A percentile compares a stretch with the other conserved stretches of the same genome.
Evolutionary conservation across 805 yeast genomes (phyloP).

Genomic region (Scheffersomyces coipomensis): DNA sequence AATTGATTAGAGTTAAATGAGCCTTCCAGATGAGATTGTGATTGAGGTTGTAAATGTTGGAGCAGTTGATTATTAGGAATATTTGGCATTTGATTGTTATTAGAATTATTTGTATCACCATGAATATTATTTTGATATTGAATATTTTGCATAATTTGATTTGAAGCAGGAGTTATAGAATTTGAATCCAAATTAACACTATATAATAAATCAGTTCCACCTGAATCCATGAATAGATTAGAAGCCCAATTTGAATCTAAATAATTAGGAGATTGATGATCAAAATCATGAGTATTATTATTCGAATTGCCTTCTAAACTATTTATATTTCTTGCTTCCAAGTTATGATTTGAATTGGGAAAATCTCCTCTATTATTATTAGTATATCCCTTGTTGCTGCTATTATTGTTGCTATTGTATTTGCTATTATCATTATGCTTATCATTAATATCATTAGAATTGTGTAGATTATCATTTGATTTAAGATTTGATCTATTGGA

Average conservation of each 20-base stretch:
- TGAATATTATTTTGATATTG: slow-evolving; percentile 29
- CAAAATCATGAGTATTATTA: slow-evolving; percentile 1
- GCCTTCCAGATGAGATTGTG: slow-evolving; percentile 5
- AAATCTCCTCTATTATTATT: background rate
- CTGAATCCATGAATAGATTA: slow-evolving; percentile 29
- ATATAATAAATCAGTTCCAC: slow-evolving; percentile 25
- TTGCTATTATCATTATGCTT: background rate
- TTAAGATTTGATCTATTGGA: background rate
- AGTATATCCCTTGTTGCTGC: background rate
- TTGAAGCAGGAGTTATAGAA: slow-evolving; percentile 3
- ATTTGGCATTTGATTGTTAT: background rate
- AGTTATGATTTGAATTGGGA: background rate
- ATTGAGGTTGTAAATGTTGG: slow-evolving; percentile 2
- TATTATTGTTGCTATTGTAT: background rate
- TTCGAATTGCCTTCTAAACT: background rate
- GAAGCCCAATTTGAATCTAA: slow-evolving; percentile 34
- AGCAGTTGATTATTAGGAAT: background rate
- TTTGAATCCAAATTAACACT: slow-evolving; percentile 27
- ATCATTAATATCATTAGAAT: background rate
- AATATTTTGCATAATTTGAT: slow-evolving; percentile 24
- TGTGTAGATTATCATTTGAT: background rate
- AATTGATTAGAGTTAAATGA: slow-evolving; percentile 1
- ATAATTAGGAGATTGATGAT: slow-evolving; percentile 6
- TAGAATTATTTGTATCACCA: slow-evolving; percentile 1
- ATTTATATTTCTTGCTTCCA: background rate